Evolutionary conservation across 164 flowering plant genomes (phyloP).

Genomic region (Aristolochia californica): DNA sequence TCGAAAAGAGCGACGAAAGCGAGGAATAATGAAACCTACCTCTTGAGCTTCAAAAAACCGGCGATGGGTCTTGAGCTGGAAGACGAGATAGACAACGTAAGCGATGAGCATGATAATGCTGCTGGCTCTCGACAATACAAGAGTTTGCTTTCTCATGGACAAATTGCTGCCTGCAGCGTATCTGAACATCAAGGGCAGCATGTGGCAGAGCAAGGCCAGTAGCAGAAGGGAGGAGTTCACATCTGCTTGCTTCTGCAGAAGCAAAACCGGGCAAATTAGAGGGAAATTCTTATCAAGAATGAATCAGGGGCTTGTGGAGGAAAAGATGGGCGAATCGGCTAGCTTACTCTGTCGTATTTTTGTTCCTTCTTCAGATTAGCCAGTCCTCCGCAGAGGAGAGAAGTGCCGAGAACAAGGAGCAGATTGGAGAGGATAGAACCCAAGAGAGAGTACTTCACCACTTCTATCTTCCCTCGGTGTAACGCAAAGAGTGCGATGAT

Average conservation of each 20-base stretch:
- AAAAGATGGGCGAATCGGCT: too few relatives aligned
- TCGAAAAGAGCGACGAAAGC: too few relatives aligned
- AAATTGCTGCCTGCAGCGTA: constrained; percentile 13
- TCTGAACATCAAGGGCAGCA: constrained; percentile 57
- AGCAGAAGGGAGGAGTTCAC: constrained; percentile 62
- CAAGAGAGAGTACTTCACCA: constrained; percentile 77
- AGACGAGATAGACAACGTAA: constrained; percentile 55
- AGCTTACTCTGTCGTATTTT: constrained; percentile 62
- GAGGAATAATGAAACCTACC: constrained; percentile 15
- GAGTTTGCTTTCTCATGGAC: constrained; percentile 19
- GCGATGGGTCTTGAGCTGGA: constrained; percentile 76
- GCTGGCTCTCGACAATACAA: constrained; percentile 58
- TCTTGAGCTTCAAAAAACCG: constrained; percentile 57
- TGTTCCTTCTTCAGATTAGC: constrained; percentile 46
- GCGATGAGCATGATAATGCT: constrained; percentile 77
- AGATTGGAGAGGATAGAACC: constrained; percentile 94
- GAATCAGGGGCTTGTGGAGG: too few relatives aligned
- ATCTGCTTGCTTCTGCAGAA: constrained; percentile 79
- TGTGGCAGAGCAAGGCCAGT: constrained; percentile 59
- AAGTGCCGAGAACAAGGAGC: constrained; percentile 81
- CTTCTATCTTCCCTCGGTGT: constrained; percentile 35
- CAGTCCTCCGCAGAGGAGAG: constrained; percentile 83
- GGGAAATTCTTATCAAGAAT: too few relatives aligned
- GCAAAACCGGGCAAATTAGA: not conserved
- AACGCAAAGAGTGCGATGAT: constrained; percentile 84